Conservation (phyloP, 805 yeast genomes). For the Jamesozyma piceae region DNA sequence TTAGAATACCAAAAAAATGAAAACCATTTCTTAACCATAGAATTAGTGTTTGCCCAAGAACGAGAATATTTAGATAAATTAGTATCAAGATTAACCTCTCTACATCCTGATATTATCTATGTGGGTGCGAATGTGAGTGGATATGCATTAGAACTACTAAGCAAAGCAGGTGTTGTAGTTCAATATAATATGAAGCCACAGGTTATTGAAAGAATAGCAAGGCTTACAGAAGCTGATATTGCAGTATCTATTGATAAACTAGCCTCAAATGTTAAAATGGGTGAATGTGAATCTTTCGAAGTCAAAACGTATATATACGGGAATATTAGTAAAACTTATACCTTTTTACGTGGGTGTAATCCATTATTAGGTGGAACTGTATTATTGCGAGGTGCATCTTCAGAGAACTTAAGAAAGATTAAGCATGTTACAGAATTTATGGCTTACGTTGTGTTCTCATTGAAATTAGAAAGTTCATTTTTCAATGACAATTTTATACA, state of each 20-base stretch:
- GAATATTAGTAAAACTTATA: constrained; percentile 54
- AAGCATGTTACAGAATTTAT: constrained; percentile 75
- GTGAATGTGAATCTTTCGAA: constrained; percentile 64
- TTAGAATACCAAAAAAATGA: constrained; percentile 72
- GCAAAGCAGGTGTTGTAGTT: constrained; percentile 71
- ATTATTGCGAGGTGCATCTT: constrained; percentile 71
- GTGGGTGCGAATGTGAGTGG: constrained; percentile 78
- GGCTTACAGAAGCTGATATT: constrained; percentile 76
- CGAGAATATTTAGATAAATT: constrained; percentile 72
- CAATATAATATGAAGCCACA: constrained; percentile 73
- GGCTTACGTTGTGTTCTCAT: constrained; percentile 68
- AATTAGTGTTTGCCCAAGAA: constrained; percentile 81
- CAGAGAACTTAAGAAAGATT: constrained; percentile 49
- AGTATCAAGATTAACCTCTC: constrained; percentile 64
- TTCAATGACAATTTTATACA: constrained; percentile 62
- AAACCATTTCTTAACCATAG: constrained; percentile 71
- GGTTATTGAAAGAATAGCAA: constrained; percentile 67
- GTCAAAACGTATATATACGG: constrained; percentile 56
- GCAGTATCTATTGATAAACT: constrained; percentile 79
- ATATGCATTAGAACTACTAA: constrained; percentile 60
- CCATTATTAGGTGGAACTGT: constrained; percentile 72
- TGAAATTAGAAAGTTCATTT: constrained; percentile 68
- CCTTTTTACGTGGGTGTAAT: constrained; percentile 73
- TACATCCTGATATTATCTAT: constrained; percentile 71
- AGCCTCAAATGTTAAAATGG: constrained; percentile 62